Evolutionary conservation across 345 rosid species (phyloP), one percentile per base, ranked within the genome.

Genomic region (Syzygium grande): DNA sequence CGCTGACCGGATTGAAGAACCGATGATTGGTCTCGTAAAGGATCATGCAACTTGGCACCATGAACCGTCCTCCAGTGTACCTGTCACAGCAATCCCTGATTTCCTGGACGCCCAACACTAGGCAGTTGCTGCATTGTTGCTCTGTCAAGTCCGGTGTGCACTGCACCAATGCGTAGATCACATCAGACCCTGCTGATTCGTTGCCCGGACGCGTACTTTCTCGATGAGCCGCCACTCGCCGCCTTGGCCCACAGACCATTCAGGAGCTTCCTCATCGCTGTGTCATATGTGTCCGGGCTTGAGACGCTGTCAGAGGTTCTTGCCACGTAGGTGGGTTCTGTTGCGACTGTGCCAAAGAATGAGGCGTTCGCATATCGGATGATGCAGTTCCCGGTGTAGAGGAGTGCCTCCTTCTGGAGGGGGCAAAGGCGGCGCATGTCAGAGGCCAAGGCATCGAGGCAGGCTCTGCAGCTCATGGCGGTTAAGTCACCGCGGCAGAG

Each of bases 191-290:
- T 3, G 6, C 79, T 16, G 46, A 68, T 9, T 68, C 46, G 79
- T 68, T 68, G 12, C 79, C 41, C 5, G 46, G 46, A 68, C 12
- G 46, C 25, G 12, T 68, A 68, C 46, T 68, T 34, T 34, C 12
- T 68, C 23, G 17, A 23, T 6, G 46, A 68, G 79, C 13, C 41
- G 6, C 46, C 79, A 68, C 46, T 0, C 3, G 46, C 46, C 0
- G 25, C 79, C 46, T 34, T 0, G 22, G 79, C 0, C 46, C 0
- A 4, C 0, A 68, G 43, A 53, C 79, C 5, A 0, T 68, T 68
- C 46, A 34, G 23, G 46, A 68, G 79, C 23, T 68, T 68, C 79
- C 13, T 68, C 46, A 68, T 0, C 46, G 23, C 46, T 0, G 0
- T 12, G 0, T 2, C 9, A 12, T 16, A 30, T 9, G 13, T 9